Base-by-base conservation (phyloP, 345 rosid species). In the Triadica sebifera region DNA sequence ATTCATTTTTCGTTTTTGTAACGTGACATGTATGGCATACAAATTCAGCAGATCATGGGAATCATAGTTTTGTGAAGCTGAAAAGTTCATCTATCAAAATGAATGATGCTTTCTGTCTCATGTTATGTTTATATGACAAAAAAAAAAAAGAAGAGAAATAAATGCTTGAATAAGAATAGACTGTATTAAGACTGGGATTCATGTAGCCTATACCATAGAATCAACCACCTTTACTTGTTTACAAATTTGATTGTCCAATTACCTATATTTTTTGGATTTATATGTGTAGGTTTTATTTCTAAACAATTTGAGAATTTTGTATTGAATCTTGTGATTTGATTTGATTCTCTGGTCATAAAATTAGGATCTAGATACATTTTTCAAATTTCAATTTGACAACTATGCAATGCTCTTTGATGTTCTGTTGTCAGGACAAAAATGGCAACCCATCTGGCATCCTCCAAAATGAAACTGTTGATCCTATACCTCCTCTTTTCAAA, bases 381-480 rank as follows among this genome's bases (percentile, higher is more conserved):
- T 29, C 43, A 34, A 68, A 0, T 50, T 19, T 50, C 53, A 47
- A 17, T 68, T 51, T 34, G 59, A 46, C 56, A 51, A n/a, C 13
- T 10, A 19, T 34, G 10, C 64, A 43, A 24, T 73, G 37, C 20
- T 38, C 34, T n/a, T 19, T 55, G 11, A 34, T 17, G 12, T 63
- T 68, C 58, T 72, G 53, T 46, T 78, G 82, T 72, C 84, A 95
- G 99, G 99, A 93, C 71, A 91, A 82, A 83, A 72, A 78, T 24
- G 94, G 97, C 65, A 93, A 90, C 79, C 93, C 91, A 20, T 92
- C 99, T 0, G 99, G 98, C 52, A 93, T 95, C 43, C 87, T 95
- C 69, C 84, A 77, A 68, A 65, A 76, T 51, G 93, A 79, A 57
- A 46, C 38, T 10, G 97, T 90, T 20, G 99, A 95, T 85, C 94